Conservation (phyloP, 2,329 filamentous ascomycete genomes). For the Fusarium sublunatum region DNA sequence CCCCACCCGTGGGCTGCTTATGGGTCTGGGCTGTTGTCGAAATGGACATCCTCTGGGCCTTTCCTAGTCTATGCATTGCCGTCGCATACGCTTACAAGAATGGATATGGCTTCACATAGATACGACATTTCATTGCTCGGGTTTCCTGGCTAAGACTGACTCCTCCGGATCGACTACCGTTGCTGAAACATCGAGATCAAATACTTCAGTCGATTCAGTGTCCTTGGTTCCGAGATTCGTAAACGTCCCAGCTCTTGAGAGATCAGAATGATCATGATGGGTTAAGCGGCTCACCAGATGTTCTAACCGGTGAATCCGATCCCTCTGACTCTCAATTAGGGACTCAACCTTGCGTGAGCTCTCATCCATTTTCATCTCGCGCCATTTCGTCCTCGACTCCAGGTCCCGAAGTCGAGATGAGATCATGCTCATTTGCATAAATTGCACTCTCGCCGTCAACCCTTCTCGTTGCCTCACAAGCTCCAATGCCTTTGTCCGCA, state of each 20-base stretch:
- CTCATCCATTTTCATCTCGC: constrained; percentile 48
- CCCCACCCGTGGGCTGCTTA: constrained; percentile 86
- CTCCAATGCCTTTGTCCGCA: constrained; percentile 58
- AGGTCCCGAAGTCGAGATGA: constrained; percentile 55
- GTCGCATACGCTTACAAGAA: constrained; percentile 60
- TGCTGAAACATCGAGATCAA: constrained; percentile 19
- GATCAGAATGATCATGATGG: constrained; percentile 14
- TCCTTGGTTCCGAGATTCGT: constrained; percentile 19
- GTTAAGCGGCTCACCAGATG: constrained; percentile 33
- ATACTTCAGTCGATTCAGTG: constrained; percentile 13
- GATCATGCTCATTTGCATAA: constrained; percentile 62
- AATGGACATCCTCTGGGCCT: constrained; percentile 75
- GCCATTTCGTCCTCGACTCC: constrained; percentile 48
- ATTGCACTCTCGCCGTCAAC: constrained; percentile 58
- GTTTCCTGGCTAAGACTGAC: background rate
- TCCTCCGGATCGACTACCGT: constrained; percentile 9
- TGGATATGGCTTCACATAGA: constrained; percentile 59
- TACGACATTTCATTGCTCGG: background rate
- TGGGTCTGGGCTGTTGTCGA: constrained; percentile 97
- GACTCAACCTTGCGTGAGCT: constrained; percentile 42
- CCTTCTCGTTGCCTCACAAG: constrained; percentile 59
- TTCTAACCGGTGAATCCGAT: constrained; percentile 41
- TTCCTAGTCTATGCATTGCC: constrained; percentile 62
- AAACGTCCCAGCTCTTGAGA: constrained; percentile 32
- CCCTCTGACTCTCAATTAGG: constrained; percentile 42